Conservation (phyloP, 1,284 basidiomycete species). For the Boletus smithii region DNA sequence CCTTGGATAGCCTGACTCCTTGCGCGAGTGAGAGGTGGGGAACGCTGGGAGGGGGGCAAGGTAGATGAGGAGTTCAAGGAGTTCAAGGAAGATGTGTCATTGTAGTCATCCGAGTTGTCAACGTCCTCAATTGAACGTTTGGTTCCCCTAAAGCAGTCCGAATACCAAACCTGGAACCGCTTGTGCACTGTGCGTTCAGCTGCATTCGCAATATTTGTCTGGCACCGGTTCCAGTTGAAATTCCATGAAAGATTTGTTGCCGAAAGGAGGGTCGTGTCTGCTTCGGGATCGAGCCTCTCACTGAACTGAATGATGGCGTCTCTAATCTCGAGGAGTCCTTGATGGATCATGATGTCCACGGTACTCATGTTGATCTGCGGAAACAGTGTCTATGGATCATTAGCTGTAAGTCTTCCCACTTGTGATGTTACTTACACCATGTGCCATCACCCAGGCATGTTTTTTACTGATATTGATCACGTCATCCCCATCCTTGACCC, state of each 20-base stretch:
- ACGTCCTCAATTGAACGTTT: not conserved
- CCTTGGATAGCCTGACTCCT: too few species aligned
- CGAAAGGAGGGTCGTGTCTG: not conserved
- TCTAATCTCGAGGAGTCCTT: not conserved
- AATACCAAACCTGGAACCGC: not conserved
- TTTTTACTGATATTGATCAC: not conserved
- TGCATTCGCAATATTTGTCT: not conserved
- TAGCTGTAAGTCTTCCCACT: too few species aligned
- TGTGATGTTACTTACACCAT: too few species aligned
- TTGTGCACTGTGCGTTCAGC: not conserved
- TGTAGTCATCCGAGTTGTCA: not conserved
- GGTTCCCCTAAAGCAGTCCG: not conserved
- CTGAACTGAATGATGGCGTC: not conserved
- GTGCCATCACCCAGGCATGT: not conserved
- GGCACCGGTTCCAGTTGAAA: not conserved
- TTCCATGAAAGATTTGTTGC: not conserved
- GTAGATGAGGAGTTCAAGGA: too few species aligned
- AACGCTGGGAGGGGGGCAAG: too few species aligned
- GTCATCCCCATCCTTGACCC: not conserved
- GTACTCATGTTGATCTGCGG: not conserved
- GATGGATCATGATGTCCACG: not conserved
- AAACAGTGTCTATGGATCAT: not conserved
- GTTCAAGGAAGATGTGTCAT: too few species aligned
- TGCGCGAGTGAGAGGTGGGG: too few species aligned
- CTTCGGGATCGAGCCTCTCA: not conserved